These are phyloP conservation scores for Microbotryum scabiosae DNA, from an alignment of 1,284 basidiomycete genomes.

Conservation along the genomic window DNA sequence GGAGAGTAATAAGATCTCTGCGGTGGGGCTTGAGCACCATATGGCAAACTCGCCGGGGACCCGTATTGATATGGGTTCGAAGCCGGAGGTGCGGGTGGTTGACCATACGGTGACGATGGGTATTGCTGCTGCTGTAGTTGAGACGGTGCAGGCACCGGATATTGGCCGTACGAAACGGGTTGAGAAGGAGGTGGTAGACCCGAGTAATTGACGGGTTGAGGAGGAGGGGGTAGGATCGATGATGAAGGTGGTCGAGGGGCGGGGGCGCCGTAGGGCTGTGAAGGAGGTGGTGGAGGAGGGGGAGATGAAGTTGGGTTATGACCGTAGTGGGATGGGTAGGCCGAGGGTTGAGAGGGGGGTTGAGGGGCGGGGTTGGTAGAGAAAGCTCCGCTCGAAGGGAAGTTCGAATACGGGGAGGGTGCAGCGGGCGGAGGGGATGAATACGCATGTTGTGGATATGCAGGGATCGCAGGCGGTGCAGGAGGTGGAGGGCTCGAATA, in stretches of 20 bases:
- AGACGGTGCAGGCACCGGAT: slow-evolving; percentile 22
- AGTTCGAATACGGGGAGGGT: slow-evolving; percentile 11
- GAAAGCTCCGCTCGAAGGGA: slow-evolving; percentile 13
- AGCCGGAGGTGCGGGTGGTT: slow-evolving; percentile 1
- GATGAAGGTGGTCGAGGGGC: slow-evolving; percentile 7
- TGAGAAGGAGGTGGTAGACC: slow-evolving; percentile 18
- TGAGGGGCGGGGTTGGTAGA: slow-evolving; percentile 36
- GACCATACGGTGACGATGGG: not conserved
- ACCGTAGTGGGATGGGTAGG: not conserved
- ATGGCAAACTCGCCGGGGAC: not conserved
- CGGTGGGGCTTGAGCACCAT: slow-evolving; percentile 18
- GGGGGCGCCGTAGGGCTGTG: slow-evolving; percentile 30
- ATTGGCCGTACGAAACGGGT: slow-evolving; percentile 23
- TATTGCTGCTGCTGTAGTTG: slow-evolving; percentile 34
- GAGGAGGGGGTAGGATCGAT: slow-evolving; percentile 4
- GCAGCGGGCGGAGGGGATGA: slow-evolving; percentile 40
- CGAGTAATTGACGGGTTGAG: slow-evolving; percentile 18
- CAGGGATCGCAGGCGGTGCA: not conserved
- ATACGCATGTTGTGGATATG: slow-evolving; percentile 7
- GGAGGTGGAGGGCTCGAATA: slow-evolving; percentile 4
- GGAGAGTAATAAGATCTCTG: slow-evolving; percentile 30
- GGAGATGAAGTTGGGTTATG: slow-evolving; percentile 6
- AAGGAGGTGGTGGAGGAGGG: slow-evolving; percentile 7
- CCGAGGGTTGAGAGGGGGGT: slow-evolving; percentile 43
- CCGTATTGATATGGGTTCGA: slow-evolving; percentile 33